These are phyloP conservation scores for Saksenaea vasiformis DNA, from an alignment of 371 early-diverging fungal genomes.

Conservation along the genomic window DNA sequence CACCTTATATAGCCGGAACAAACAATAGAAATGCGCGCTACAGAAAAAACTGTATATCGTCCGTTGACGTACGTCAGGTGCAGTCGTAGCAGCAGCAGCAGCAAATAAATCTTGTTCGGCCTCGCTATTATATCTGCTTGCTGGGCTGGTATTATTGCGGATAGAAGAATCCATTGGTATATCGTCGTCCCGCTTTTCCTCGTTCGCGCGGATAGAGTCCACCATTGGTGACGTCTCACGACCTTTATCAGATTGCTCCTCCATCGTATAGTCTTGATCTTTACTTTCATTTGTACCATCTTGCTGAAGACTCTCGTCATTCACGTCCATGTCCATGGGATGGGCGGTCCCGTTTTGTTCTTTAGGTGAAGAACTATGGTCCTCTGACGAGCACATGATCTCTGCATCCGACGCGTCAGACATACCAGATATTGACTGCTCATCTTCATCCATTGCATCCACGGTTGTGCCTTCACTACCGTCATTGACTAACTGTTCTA, in stretches of 20 bases:
- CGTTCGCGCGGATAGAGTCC: too few relatives aligned
- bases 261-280: too few relatives aligned
- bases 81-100: constrained; percentile 20
- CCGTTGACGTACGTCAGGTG: constrained; percentile 9
- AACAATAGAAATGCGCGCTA: constrained; percentile 17
- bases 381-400: neutral
- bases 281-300: too few relatives aligned
- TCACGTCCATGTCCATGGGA: constrained; percentile 23
- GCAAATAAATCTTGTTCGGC: constrained; percentile 11
- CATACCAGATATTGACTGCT: neutral
- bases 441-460: constrained; percentile 4
- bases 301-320: neutral
- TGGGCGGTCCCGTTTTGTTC: too few relatives aligned
- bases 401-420: constrained; percentile 20
- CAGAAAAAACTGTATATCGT: constrained; percentile 47
- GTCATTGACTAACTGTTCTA: too few relatives aligned
- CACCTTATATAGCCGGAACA: neutral
- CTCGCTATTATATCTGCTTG: neutral
- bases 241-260: too few relatives aligned
- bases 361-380: too few relatives aligned
- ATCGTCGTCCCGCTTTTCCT: too few relatives aligned
- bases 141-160: too few relatives aligned
- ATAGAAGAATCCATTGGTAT: too few relatives aligned
- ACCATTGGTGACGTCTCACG: too few relatives aligned
- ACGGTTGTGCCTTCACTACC: constrained; percentile 31